phyloP scores from a whole-genome alignment of 495 filamentous ascomycete species.

The Aspergillus bertholletiae region DNA sequence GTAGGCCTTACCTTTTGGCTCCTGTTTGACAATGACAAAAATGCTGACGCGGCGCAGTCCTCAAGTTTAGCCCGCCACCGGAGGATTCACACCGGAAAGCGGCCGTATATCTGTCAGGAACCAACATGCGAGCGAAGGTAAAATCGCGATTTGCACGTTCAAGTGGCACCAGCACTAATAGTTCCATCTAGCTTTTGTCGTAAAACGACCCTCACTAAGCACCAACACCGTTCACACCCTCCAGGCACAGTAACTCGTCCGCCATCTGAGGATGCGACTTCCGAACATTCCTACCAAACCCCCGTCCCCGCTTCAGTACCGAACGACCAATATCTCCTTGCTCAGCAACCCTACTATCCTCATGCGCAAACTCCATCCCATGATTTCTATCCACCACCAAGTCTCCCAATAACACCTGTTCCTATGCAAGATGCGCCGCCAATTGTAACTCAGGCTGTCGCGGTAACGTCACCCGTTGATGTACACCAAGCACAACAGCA shows the following conservation, averaged over 20 bases:
- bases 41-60: conserved; percentile 49
- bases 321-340: conserved; percentile 38
- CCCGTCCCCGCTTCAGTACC: conserved; percentile 19
- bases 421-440: conserved; percentile 28
- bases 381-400: conserved; percentile 37
- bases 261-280: conserved; percentile 39
- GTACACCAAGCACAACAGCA: conserved; percentile 35
- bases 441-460: conserved; percentile 29
- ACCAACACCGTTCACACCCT: conserved; percentile 67
- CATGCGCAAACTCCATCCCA: conserved; percentile 34
- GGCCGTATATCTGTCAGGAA: conserved; percentile 78
- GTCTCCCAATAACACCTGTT: conserved; percentile 30
- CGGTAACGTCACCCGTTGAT: conserved; percentile 30
- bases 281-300: conserved; percentile 37
- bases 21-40: neutral
- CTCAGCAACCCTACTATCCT: conserved; percentile 39
- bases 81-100: conserved; percentile 80
- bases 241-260: conserved; percentile 49
- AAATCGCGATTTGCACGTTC: conserved; percentile 4
- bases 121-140: conserved; percentile 80
- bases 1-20: conserved; percentile 47
- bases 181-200: conserved; percentile 65
- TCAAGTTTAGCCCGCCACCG: conserved; percentile 85
- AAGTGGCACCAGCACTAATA: conserved; percentile 3
- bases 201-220: conserved; percentile 86